Conservation (phyloP, 2,329 filamentous ascomycete species). For the Colletotrichum tanaceti region DNA sequence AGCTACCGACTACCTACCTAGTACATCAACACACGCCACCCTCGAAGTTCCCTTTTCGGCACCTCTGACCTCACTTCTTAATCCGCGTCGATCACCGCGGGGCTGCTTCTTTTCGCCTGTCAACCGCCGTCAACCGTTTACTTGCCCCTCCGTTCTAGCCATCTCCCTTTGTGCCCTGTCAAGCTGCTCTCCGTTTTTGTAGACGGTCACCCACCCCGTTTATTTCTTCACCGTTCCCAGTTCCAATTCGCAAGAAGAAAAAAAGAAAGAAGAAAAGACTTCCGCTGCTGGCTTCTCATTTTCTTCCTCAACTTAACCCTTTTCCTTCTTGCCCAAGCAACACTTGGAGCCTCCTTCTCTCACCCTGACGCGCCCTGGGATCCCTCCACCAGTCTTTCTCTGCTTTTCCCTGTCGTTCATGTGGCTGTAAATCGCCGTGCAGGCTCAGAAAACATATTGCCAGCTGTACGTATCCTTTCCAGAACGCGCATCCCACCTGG, state of each 20-base stretch:
- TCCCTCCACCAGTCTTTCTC: slow-evolving; percentile 6
- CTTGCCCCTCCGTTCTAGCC: slow-evolving; percentile 18
- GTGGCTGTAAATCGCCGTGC: slow-evolving; percentile 26
- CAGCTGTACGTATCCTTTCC: slow-evolving; percentile 38
- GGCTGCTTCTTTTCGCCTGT: slow-evolving; percentile 21
- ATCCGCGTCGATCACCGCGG: slow-evolving; percentile 38
- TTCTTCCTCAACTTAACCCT: slow-evolving; percentile 21
- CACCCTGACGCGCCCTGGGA: background rate
- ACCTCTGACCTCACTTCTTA: slow-evolving; percentile 41
- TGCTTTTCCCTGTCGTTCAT: slow-evolving; percentile 33
- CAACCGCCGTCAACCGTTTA: slow-evolving; percentile 11
- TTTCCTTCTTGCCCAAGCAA: slow-evolving; percentile 30
- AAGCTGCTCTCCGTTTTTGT: slow-evolving; percentile 16
- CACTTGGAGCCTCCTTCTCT: slow-evolving; percentile 18
- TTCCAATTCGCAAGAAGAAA: slow-evolving; percentile 20
- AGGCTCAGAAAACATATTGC: slow-evolving; percentile 27
- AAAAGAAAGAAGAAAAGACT: slow-evolving; percentile 28
- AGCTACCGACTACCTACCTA: slow-evolving; percentile 21
- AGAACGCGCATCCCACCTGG: slow-evolving; percentile 34
- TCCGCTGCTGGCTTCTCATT: slow-evolving; percentile 30
- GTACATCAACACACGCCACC: slow-evolving; percentile 39
- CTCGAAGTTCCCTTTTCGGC: slow-evolving; percentile 32
- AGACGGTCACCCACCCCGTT: slow-evolving; percentile 20
- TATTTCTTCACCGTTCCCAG: slow-evolving; percentile 37
- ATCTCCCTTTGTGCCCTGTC: background rate